Evolutionary conservation across 1,139 yeast genomes (phyloP).

Genomic region (Magnusiomyces magnusii): DNA sequence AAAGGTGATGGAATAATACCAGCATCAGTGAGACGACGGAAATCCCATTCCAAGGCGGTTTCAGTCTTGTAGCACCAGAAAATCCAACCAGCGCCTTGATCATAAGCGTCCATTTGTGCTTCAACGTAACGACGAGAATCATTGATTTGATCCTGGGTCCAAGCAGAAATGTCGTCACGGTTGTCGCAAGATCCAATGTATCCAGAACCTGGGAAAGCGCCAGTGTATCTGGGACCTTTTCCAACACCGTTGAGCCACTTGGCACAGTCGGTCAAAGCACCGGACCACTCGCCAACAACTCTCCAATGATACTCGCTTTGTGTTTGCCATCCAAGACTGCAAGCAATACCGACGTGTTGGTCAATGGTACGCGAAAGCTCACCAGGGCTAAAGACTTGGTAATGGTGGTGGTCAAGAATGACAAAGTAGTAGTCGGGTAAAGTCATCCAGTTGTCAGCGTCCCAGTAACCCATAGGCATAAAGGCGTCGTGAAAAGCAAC

Average conservation of each 20-base stretch:
- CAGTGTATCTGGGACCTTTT: constrained; percentile 80
- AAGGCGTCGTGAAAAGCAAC: constrained; percentile 71
- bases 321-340: constrained; percentile 50
- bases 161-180: constrained; percentile 46
- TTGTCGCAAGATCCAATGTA: constrained; percentile 59
- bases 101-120: constrained; percentile 85
- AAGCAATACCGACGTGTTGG: constrained; percentile 56
- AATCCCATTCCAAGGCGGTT: constrained; percentile 80
- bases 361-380: constrained; percentile 52
- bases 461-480: constrained; percentile 53
- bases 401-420: constrained; percentile 83
- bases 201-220: constrained; percentile 43
- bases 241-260: constrained; percentile 90
- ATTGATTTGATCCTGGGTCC: constrained; percentile 52
- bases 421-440: constrained; percentile 50
- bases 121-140: constrained; percentile 68
- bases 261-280: constrained; percentile 91
- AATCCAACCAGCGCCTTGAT: constrained; percentile 73
- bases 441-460: constrained; percentile 41
- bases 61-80: constrained; percentile 96
- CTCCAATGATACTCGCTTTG: constrained; percentile 59
- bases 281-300: constrained; percentile 87
- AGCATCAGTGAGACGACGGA: constrained; percentile 46
- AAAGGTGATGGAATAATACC: constrained; percentile 80
- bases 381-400: constrained; percentile 70